Percentiles rank a stretch among this genome's conserved stretches.
phyloP scores from a whole-genome alignment of 441 rosid species.

The Bruguiera hainesii region DNA sequence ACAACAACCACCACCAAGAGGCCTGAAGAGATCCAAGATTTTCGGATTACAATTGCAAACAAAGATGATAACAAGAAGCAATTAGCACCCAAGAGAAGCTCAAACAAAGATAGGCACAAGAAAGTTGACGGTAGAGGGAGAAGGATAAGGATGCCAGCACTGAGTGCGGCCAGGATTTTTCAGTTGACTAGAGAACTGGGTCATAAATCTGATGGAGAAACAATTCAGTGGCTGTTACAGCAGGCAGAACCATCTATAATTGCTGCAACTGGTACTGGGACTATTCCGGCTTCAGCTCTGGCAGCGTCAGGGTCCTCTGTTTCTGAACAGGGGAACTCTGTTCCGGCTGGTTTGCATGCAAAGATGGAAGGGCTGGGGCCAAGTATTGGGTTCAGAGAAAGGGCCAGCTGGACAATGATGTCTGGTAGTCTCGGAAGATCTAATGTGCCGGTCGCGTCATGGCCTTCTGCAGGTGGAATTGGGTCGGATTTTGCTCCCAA shows the following conservation, averaged over 20 bases:
- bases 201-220: slow-evolving; percentile 93
- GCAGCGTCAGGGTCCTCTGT: slow-evolving; percentile 54
- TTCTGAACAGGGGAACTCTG: slow-evolving; percentile 63
- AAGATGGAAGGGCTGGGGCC: slow-evolving; percentile 49
- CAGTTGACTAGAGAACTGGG: slow-evolving; percentile 92
- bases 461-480: slow-evolving; percentile 61
- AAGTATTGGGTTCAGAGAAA: slow-evolving; percentile 44
- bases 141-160: slow-evolving; percentile 95
- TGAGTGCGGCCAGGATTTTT: slow-evolving; percentile 92
- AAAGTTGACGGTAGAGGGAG: slow-evolving; percentile 96
- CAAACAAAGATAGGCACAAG: slow-evolving; percentile 91
- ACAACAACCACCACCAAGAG: slow-evolving; percentile 32
- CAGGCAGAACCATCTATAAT: slow-evolving; percentile 89
- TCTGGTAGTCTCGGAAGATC: slow-evolving; percentile 56
- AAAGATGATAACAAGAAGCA: slow-evolving; percentile 53
- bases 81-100: slow-evolving; percentile 71
- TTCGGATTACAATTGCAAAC: slow-evolving; percentile 56
- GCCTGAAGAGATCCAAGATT: slow-evolving; percentile 61
- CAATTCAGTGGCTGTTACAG: slow-evolving; percentile 87
- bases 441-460: slow-evolving; percentile 41
- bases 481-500: slow-evolving; percentile 39
- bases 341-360: slow-evolving; percentile 57
- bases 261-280: slow-evolving; percentile 87
- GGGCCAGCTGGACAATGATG: slow-evolving; percentile 54
- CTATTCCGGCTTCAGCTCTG: slow-evolving; percentile 88